Base-by-base conservation (phyloP, 345 rosid genomes). In the Salix udensis region DNA sequence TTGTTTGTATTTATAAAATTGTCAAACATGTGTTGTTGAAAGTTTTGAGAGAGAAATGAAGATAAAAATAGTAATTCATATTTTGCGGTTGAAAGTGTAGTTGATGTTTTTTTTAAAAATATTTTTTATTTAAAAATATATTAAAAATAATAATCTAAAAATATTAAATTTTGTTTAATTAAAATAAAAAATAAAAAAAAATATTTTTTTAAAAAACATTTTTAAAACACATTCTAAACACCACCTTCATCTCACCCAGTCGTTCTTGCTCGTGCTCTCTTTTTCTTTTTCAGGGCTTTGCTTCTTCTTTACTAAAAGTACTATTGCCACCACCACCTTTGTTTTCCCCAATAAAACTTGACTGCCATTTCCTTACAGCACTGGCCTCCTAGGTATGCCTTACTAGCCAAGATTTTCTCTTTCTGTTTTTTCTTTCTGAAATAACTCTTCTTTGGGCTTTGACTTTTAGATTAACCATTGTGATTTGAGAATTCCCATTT, bases 241-340 rank as follows among this genome's bases (percentile, higher is more conserved):
- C 34, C 34, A 31, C 34, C 34, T 31, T 31, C 34, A 31, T 31
- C 34, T 60, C 79, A 86, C 84, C 88, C 8, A 79, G 84, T 53
- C 14, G 52, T 67, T 69, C 7, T 48, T 46, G 10, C 44, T 60
- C 46, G 71, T 61, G 23, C 28, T 64, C 46, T 69, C 65, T 9
- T 37, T 15, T 76, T 36, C 18, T 19, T 67, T 39, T 64, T 37
- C 69, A 55, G 53, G 78, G 18, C 77, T 77, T 85, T 84, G 70
- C 94, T 84, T 88, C 89, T 78, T 65, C 82, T 87, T 79, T 75
- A 87, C 94, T 76, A 24, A 86, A 72, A 65, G 65, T 68, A 30
- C 76, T 50, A 46, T 40, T 37, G 48, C 55, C 74, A 39, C 71
- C 84, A 50, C 74, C 76, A 67, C 52, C 74, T 68, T 55, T 76